phyloP scores from a whole-genome alignment of 2,329 filamentous ascomycete genomes.

The Chalaropsis thielavioides region DNA sequence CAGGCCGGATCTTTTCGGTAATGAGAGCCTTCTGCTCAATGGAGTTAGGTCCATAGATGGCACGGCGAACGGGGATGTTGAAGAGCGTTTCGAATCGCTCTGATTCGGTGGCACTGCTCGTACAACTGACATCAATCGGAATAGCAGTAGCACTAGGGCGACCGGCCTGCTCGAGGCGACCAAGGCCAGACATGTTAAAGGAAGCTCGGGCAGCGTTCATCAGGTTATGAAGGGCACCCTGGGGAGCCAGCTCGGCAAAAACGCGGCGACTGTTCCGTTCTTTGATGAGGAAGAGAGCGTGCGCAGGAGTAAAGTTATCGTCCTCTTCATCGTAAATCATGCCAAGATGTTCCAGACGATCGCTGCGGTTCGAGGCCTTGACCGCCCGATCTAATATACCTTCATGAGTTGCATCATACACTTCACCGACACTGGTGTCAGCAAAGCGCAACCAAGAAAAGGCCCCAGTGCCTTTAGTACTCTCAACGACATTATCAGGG shows the following conservation, averaged over 20 bases:
- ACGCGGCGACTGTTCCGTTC: conserved; percentile 52
- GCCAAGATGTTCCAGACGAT: conserved; percentile 51
- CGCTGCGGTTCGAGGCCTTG: conserved; percentile 38
- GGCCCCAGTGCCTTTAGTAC: conserved; percentile 42
- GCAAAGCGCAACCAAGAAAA: conserved; percentile 89
- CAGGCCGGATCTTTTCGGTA: conserved; percentile 53
- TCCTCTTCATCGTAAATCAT: conserved; percentile 58
- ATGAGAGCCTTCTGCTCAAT: conserved; percentile 60
- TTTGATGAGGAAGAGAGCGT: conserved; percentile 70
- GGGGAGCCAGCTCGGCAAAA: conserved; percentile 52
- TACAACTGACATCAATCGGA: conserved; percentile 67
- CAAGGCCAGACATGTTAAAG: conserved; percentile 57
- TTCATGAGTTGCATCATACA: conserved; percentile 51
- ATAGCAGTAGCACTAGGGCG: conserved; percentile 69
- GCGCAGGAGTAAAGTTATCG: conserved; percentile 52
- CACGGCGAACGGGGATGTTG: conserved; percentile 59
- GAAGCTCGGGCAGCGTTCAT: conserved; percentile 60
- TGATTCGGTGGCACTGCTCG: conserved; percentile 45
- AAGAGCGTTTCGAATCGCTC: conserved; percentile 48
- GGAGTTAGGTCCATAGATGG: conserved; percentile 52
- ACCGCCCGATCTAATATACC: conserved; percentile 62
- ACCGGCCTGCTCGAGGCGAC: conserved; percentile 66
- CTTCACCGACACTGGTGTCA: conserved; percentile 60
- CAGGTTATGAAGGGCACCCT: conserved; percentile 59
- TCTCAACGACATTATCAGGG: conserved; percentile 59